Evolutionary conservation across 768 basidiomycete species (phyloP).

Genomic region (Lanmaoa rubissima): DNA sequence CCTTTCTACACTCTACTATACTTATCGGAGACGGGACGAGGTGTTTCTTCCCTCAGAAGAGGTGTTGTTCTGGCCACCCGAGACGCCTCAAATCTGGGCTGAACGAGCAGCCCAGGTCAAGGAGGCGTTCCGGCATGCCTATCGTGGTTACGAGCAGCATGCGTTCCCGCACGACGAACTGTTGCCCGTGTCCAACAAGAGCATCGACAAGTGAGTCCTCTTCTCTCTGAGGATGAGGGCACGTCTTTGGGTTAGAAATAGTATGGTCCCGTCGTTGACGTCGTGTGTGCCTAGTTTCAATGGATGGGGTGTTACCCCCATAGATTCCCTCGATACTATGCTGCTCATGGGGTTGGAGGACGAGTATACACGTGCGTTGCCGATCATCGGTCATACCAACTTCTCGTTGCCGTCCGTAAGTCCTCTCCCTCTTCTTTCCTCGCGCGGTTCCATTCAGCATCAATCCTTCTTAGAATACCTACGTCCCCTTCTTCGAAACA

Average conservation of each 20-base stretch:
- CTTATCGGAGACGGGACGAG: slow-evolving; percentile 1
- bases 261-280: not conserved
- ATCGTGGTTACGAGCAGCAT: slow-evolving; percentile 59
- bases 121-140: slow-evolving; percentile 63
- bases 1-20: slow-evolving; percentile 19
- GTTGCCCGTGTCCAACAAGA: slow-evolving; percentile 45
- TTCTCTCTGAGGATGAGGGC: too few relatives aligned
- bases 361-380: slow-evolving; percentile 65
- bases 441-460: not conserved
- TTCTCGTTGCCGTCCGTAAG: slow-evolving; percentile 48
- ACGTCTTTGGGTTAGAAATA: not conserved
- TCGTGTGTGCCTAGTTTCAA: slow-evolving; percentile 53
- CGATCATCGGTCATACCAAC: slow-evolving; percentile 45
- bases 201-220: slow-evolving; percentile 48
- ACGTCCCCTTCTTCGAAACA: slow-evolving; percentile 72
- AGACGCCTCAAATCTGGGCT: slow-evolving; percentile 42
- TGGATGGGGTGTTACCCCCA: slow-evolving; percentile 73
- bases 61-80: not conserved
- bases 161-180: slow-evolving; percentile 67
- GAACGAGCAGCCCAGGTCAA: slow-evolving; percentile 55
- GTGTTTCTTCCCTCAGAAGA: not conserved
- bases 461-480: slow-evolving; percentile 25
- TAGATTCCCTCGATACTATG: slow-evolving; percentile 87
- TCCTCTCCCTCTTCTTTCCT: not conserved
- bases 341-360: slow-evolving; percentile 72